These are phyloP conservation scores for Suhomyces panamericanus DNA, from an alignment of 1,139 yeast genomes.

Conservation along the genomic window DNA sequence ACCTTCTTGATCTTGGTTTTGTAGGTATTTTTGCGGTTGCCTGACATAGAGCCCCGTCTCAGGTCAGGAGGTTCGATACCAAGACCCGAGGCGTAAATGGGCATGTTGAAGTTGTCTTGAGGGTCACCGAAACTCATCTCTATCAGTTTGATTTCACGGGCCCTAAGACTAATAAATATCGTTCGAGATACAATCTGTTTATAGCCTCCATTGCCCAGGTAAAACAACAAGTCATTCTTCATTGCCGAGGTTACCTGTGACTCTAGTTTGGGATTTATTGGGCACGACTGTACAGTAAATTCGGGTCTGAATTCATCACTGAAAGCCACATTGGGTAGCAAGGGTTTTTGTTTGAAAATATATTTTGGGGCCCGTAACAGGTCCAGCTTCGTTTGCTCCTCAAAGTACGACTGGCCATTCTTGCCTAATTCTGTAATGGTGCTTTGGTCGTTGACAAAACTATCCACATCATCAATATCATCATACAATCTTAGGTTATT, in stretches of 20 bases:
- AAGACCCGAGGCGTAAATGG: background rate
- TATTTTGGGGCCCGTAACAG: background rate
- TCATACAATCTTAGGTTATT: background rate
- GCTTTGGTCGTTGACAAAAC: slow-evolving; percentile 12
- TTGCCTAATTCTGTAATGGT: slow-evolving; percentile 9
- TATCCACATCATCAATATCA: slow-evolving; percentile 12
- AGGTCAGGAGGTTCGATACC: background rate
- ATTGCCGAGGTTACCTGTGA: slow-evolving; percentile 51
- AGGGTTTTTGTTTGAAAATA: slow-evolving; percentile 15
- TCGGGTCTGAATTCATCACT: slow-evolving; percentile 55
- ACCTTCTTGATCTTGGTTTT: slow-evolving; percentile 40
- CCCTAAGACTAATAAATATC: slow-evolving; percentile 50
- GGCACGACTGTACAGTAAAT: slow-evolving; percentile 51
- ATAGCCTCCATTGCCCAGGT: slow-evolving; percentile 39
- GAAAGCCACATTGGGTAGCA: slow-evolving; percentile 47
- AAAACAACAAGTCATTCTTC: slow-evolving; percentile 54
- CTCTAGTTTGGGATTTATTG: slow-evolving; percentile 51
- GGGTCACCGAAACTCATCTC: slow-evolving; percentile 33
- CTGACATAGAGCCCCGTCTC: slow-evolving; percentile 3
- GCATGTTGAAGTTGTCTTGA: background rate
- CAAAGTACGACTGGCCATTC: background rate
- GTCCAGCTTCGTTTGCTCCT: background rate
- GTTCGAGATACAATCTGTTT: slow-evolving; percentile 37
- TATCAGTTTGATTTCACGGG: slow-evolving; percentile 57
- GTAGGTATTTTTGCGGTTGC: slow-evolving; percentile 23